Conservation (phyloP, 2,329 filamentous ascomycete species). For the Stagonosporopsis rhizophila region DNA sequence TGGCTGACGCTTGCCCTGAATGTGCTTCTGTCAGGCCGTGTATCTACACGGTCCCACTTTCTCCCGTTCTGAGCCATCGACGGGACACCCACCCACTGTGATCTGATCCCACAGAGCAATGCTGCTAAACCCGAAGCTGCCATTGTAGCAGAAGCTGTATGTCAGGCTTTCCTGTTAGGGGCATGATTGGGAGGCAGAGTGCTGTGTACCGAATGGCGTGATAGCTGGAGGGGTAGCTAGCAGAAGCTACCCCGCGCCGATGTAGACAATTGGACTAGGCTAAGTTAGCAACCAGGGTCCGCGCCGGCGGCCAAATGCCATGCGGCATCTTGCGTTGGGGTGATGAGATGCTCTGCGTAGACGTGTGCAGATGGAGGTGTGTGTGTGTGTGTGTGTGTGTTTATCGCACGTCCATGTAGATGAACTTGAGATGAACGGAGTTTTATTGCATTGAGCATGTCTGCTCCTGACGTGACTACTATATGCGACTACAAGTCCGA, state of each 20-base stretch:
- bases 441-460: neutral
- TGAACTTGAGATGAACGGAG: neutral
- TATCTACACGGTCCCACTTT: neutral
- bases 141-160: neutral
- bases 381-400: no score
- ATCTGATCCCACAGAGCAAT: neutral
- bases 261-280: conserved; percentile 14
- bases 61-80: neutral
- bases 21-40: conserved; percentile 1
- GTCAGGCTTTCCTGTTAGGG: conserved; percentile 9
- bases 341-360: neutral
- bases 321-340: neutral
- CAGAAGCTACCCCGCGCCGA: conserved; percentile 14
- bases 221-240: conserved; percentile 9
- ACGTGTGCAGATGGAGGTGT: neutral
- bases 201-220: conserved; percentile 13
- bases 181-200: conserved; percentile 9
- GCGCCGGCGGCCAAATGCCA: neutral
- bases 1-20: conserved; percentile 14
- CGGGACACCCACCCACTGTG: conserved; percentile 8
- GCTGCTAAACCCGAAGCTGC: neutral
- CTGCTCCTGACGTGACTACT: neutral
- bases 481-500: neutral
- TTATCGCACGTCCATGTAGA: neutral
- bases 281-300: conserved; percentile 4